Evolutionary conservation across 495 filamentous ascomycete species (phyloP).

Genomic region (Massariosphaeria phaeospora): DNA sequence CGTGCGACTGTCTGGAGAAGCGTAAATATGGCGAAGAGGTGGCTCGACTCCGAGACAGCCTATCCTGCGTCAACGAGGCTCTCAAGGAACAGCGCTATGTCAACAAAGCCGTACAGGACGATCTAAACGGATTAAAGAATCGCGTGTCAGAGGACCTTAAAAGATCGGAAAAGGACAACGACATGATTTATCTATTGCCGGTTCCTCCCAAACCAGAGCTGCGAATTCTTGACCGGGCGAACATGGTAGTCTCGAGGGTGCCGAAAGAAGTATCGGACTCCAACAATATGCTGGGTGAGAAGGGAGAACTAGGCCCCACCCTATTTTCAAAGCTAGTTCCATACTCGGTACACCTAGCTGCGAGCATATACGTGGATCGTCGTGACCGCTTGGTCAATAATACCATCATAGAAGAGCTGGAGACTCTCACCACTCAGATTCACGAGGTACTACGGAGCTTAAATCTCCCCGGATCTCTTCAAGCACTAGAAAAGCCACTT

Average conservation of each 20-base stretch:
- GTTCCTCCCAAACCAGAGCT: slow-evolving; percentile 88
- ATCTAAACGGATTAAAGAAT: slow-evolving; percentile 77
- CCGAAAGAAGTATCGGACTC: slow-evolving; percentile 81
- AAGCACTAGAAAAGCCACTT: slow-evolving; percentile 90
- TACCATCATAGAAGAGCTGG: slow-evolving; percentile 76
- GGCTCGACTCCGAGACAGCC: slow-evolving; percentile 72
- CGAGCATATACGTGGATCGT: slow-evolving; percentile 90
- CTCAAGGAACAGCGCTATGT: slow-evolving; percentile 82
- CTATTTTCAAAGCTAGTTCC: slow-evolving; percentile 90
- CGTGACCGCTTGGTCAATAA: slow-evolving; percentile 83
- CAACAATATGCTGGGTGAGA: slow-evolving; percentile 70
- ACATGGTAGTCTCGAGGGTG: slow-evolving; percentile 76
- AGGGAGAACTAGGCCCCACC: slow-evolving; percentile 72
- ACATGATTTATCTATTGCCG: slow-evolving; percentile 81
- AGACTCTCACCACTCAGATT: slow-evolving; percentile 71
- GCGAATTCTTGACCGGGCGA: slow-evolving; percentile 75
- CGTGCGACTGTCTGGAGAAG: slow-evolving; percentile 89
- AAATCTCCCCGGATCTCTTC: slow-evolving; percentile 87
- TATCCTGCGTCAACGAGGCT: slow-evolving; percentile 78
- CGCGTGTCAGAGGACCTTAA: slow-evolving; percentile 83
- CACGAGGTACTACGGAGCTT: slow-evolving; percentile 72
- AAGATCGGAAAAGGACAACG: slow-evolving; percentile 92
- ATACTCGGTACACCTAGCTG: slow-evolving; percentile 90
- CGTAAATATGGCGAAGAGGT: slow-evolving; percentile 95
- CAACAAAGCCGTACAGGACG: slow-evolving; percentile 74